Base-by-base conservation (phyloP, 495 filamentous ascomycete species). In the Xylaria venustula region DNA sequence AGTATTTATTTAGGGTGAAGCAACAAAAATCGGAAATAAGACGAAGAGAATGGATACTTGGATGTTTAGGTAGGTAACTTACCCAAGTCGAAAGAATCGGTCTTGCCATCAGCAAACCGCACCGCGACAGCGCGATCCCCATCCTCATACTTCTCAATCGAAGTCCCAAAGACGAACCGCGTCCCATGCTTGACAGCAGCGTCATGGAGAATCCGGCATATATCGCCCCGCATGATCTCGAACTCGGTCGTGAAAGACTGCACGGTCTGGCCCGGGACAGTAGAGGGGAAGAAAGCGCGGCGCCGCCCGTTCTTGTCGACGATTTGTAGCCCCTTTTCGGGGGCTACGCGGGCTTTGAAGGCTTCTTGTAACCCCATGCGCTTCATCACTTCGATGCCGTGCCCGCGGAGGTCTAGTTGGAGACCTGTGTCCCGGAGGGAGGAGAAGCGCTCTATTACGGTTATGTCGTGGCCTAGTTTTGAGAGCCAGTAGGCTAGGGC, bases 221-320 rank as follows among this genome's bases (percentile, higher is more conserved):
- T 58, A 50, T 82, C 73, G 0, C 81, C 81, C 0, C 84, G 66
- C 54, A 83, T 71, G 52, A 87, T 83, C 69, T 85, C 84, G 51
- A 71, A 83, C 55, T 86, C 82, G 41, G 76, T 78, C 8, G 79
- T 73, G 20, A 81, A 72, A 32, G 60, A 73, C 66, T 83, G 80
- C 47, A 72, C 62, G 25, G 73, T 70, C 58, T 77, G 65, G 7
- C 76, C 78, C 1, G 76, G 73, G 19, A 58, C 57, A 9, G 68
- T 71, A 6, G 72, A 59, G 7, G 55, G 73, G 55, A 83, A 79
- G 53, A 54, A 77, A 23, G 73, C 83, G 41, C 69, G 74, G 7
- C 64, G 67, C 59, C 67, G 65, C 12, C 79, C 79, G 37, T 73
- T 46, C 8, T 65, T 60, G 48, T 73, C 55, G 20, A 84, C 73